A percentile compares a stretch with the other conserved stretches of the same genome.
phyloP scores from a whole-genome alignment of 73 alveolate species.

The Stentor coeruleus region DNA sequence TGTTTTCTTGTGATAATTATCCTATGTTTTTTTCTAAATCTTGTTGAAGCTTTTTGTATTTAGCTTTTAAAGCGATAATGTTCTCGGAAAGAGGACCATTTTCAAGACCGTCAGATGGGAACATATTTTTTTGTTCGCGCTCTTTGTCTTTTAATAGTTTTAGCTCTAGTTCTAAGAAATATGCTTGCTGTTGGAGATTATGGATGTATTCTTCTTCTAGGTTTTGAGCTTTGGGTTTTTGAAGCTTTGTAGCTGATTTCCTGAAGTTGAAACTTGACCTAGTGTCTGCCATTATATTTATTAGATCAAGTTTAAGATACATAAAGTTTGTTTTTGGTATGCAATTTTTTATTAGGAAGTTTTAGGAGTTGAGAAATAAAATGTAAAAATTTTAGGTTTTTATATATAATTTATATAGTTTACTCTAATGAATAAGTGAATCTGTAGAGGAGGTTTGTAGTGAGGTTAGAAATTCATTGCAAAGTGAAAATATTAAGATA shows the following conservation, averaged over 20 bases:
- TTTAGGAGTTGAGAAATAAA: no score
- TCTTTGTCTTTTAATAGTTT: slow-evolving; percentile 23
- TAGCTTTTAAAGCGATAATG: slow-evolving; percentile 8
- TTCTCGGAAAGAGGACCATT: slow-evolving; percentile 1
- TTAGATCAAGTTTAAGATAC: no score
- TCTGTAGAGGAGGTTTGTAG: no score
- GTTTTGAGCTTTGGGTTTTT: background rate
- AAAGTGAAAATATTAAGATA: no score
- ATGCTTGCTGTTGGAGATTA: slow-evolving; percentile 17
- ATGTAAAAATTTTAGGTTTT: no score
- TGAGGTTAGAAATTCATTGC: no score
- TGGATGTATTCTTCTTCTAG: slow-evolving; percentile 27
- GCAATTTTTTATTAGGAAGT: no score
- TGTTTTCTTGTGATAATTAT: background rate
- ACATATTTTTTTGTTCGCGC: slow-evolving; percentile 5
- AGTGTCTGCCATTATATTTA: slow-evolving; percentile 12
- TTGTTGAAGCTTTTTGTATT: slow-evolving; percentile 9
- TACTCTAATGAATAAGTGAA: no score
- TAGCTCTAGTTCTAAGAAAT: slow-evolving; percentile 25
- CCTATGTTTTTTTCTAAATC: background rate
- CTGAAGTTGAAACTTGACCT: background rate
- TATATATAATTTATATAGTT: no score
- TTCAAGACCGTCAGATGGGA: slow-evolving; percentile 16
- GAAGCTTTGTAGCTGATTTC: background rate
- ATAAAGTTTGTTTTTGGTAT: no score